These are phyloP conservation scores for Blepharisma japonicum DNA, from an alignment of 73 alveolate genomes.

Conservation along the genomic window DNA sequence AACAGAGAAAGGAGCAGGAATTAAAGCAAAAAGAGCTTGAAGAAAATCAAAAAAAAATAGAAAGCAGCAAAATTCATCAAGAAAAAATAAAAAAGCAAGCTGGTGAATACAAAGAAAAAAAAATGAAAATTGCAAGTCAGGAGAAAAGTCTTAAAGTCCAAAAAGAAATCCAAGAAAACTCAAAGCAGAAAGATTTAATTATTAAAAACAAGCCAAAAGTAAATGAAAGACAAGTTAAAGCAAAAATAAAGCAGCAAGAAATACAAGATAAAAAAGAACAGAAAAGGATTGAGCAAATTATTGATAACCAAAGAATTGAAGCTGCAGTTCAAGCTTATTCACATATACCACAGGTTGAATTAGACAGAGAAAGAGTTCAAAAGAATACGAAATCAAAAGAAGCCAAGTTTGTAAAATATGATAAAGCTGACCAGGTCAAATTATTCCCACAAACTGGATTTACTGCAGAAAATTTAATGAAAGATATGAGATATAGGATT, in stretches of 20 bases:
- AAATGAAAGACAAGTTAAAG: constrained; percentile 1
- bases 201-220: constrained; percentile 35
- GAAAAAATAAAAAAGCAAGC: not conserved
- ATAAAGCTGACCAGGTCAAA: constrained; percentile 80
- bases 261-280: constrained; percentile 54
- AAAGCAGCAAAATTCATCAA: not conserved
- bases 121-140: not conserved
- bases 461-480: constrained; percentile 85
- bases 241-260: constrained; percentile 46
- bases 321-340: constrained; percentile 75
- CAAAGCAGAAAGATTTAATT: not conserved
- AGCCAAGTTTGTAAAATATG: constrained; percentile 64
- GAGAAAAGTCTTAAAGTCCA: not conserved
- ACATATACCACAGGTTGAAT: constrained; percentile 81
- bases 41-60: not conserved
- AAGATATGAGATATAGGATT: constrained; percentile 87
- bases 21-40: not conserved
- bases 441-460: constrained; percentile 83
- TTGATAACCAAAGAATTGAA: constrained; percentile 66
- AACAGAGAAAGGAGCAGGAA: not conserved
- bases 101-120: not conserved
- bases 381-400: constrained; percentile 74
- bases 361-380: constrained; percentile 73
- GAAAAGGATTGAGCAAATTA: constrained; percentile 39
- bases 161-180: not conserved